Evolutionary conservation across 202 grass and related monocot genomes (phyloP).

Genomic region (Zizania palustris): DNA sequence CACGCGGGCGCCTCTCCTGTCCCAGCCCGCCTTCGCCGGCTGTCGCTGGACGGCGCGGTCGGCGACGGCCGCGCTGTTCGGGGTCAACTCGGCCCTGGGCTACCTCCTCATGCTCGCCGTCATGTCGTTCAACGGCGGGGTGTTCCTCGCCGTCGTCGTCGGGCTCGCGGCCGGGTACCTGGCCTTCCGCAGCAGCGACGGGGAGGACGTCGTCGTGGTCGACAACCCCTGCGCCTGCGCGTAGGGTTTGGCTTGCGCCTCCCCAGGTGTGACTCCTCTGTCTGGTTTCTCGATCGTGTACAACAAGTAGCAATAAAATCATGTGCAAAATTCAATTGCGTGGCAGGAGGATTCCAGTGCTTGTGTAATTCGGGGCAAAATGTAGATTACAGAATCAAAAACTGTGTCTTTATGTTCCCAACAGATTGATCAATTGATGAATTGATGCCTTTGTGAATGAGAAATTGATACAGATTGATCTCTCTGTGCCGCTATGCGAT

Average conservation of each 20-base stretch:
- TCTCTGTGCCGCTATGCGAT: neutral
- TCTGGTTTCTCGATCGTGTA: slow-evolving; percentile 36
- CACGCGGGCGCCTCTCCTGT: slow-evolving; percentile 34
- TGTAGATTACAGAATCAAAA: slow-evolving; percentile 26
- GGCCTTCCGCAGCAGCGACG: slow-evolving; percentile 71
- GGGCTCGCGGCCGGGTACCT: slow-evolving; percentile 82
- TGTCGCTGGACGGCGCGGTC: slow-evolving; percentile 37
- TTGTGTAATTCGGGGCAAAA: slow-evolving; percentile 12
- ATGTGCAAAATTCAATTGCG: slow-evolving; percentile 51
- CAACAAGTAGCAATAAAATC: slow-evolving; percentile 33
- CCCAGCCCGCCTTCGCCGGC: slow-evolving; percentile 17
- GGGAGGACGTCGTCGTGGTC: slow-evolving; percentile 60
- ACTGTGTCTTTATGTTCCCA: neutral
- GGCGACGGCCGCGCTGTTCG: slow-evolving; percentile 65
- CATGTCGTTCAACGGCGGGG: slow-evolving; percentile 97
- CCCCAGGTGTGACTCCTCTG: slow-evolving; percentile 13
- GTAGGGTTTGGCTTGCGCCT: slow-evolving; percentile 33
- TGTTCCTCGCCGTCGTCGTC: slow-evolving; percentile 72
- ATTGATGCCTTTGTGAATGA: neutral
- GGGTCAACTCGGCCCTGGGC: slow-evolving; percentile 75
- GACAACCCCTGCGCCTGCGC: slow-evolving; percentile 91
- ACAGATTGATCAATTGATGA: slow-evolving; percentile 20
- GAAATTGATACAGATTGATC: neutral
- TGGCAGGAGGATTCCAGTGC: slow-evolving; percentile 30
- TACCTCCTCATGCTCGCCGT: slow-evolving; percentile 96